Evolutionary conservation across 73 alveolate genomes (phyloP).

Genomic region (Tetrahymena elliotti): DNA sequence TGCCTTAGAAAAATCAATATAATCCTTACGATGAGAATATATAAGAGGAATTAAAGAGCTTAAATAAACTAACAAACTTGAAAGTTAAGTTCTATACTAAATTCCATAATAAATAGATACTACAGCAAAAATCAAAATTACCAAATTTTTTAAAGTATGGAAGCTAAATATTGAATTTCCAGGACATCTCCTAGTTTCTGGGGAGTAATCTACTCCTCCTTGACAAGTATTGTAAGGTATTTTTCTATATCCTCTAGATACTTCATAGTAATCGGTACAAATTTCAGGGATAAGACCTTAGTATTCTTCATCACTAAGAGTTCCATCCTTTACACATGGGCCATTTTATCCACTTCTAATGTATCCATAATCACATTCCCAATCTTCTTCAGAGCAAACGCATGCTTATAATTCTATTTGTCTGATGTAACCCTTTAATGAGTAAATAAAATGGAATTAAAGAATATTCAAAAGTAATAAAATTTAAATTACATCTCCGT

Average conservation of each 20-base stretch:
- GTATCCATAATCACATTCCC: slow-evolving; percentile 80
- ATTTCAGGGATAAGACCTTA: background rate
- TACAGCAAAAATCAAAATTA: background rate
- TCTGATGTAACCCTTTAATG: slow-evolving; percentile 42
- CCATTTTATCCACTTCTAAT: slow-evolving; percentile 26
- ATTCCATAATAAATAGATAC: background rate
- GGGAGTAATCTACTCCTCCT: background rate
- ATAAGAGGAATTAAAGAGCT: background rate
- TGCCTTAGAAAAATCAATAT: background rate
- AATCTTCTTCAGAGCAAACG: slow-evolving; percentile 81
- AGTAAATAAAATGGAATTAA: too few relatives aligned
- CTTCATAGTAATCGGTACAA: background rate
- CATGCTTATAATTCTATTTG: slow-evolving; percentile 50
- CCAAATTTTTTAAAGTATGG: background rate
- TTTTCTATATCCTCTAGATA: background rate
- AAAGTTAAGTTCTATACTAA: background rate
- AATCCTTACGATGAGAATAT: background rate
- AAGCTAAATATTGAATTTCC: background rate
- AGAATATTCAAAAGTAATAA: too few relatives aligned
- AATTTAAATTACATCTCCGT: slow-evolving; percentile 58
- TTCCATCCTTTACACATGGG: background rate
- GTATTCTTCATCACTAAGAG: background rate
- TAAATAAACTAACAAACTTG: background rate
- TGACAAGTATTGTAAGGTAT: background rate
- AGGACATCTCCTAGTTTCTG: background rate